Evolutionary conservation across 352 stramenopile species (phyloP).

Genomic region (Phytophthora aleatoria): DNA sequence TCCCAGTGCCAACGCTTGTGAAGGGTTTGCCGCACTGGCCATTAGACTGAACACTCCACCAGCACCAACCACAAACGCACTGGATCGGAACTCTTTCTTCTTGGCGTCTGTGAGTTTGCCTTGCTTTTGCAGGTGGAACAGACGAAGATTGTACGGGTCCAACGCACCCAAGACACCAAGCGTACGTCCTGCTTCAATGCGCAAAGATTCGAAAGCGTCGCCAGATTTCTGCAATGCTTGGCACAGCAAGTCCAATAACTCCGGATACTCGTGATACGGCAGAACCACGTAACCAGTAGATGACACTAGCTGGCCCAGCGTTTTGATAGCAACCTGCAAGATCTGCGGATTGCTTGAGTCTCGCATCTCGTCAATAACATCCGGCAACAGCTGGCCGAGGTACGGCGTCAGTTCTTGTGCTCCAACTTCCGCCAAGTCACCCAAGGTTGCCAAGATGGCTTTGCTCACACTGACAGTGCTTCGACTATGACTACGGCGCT

Average conservation of each 20-base stretch:
- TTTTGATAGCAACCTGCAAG: conserved; percentile 86
- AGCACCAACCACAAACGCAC: conserved; percentile 39
- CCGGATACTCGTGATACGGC: conserved; percentile 84
- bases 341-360: conserved; percentile 88
- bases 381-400: conserved; percentile 80
- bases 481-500: conserved; percentile 63
- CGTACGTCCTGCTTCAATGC: conserved; percentile 81
- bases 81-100: conserved; percentile 73
- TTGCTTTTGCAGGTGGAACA: conserved; percentile 85
- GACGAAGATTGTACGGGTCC: conserved; percentile 84
- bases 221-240: conserved; percentile 82
- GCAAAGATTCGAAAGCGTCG: conserved; percentile 74
- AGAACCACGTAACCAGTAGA: conserved; percentile 86
- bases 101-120: conserved; percentile 73
- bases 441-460: conserved; percentile 82
- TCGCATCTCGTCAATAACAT: conserved; percentile 88
- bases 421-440: conserved; percentile 80
- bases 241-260: conserved; percentile 80
- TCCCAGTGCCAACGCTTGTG: conserved; percentile 1
- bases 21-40: conserved; percentile 16
- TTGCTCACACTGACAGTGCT: conserved; percentile 85
- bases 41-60: conserved; percentile 38
- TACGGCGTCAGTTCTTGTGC: conserved; percentile 83
- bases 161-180: conserved; percentile 82
- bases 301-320: conserved; percentile 79